phyloP scores from a whole-genome alignment of 495 filamentous ascomycete genomes.

The Aspergillus haitiensis region DNA sequence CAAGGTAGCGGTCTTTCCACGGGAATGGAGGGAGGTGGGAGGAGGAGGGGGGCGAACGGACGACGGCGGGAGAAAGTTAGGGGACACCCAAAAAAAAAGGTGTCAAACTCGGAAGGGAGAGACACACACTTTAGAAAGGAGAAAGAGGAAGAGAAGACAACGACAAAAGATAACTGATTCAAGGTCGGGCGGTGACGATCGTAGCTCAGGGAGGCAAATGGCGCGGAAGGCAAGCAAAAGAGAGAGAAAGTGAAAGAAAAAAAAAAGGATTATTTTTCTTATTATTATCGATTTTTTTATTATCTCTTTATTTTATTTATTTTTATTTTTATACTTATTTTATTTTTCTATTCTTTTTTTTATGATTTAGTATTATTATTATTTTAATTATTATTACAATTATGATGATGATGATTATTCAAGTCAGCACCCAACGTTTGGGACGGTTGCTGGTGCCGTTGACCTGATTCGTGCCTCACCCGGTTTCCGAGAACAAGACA shows the following conservation, averaged over 20 bases:
- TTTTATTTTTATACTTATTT: conserved; percentile 1
- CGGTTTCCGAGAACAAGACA: conserved; percentile 26
- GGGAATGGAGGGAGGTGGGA: conserved; percentile 33
- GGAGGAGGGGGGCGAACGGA: conserved; percentile 31
- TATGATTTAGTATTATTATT: conserved; percentile 11
- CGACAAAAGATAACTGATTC: conserved; percentile 16
- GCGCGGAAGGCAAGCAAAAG: conserved; percentile 16
- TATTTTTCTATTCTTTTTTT: conserved; percentile 4
- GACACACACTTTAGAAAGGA: conserved; percentile 5
- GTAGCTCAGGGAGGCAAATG: conserved; percentile 39
- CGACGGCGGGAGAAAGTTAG: conserved; percentile 33
- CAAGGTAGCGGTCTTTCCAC: conserved; percentile 26
- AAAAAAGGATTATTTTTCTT: conserved; percentile 5
- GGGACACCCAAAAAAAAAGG: conserved; percentile 28
- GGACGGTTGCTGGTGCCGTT: conserved; percentile 22
- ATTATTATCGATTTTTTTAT: conserved; percentile 13
- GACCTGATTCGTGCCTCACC: conserved; percentile 27
- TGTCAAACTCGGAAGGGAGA: conserved; percentile 13
- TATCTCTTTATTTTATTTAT: conserved; percentile 11
- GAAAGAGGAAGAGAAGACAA: conserved; percentile 23
- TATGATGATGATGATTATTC: conserved; percentile 13
- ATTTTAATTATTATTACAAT: conserved; percentile 4
- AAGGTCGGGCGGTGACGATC: conserved; percentile 35
- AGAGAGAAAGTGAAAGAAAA: conserved; percentile 18
- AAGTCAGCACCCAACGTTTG: conserved; percentile 22